Base-by-base conservation (phyloP, 495 filamentous ascomycete species). In the Hypomontagnella submonticulosa region DNA sequence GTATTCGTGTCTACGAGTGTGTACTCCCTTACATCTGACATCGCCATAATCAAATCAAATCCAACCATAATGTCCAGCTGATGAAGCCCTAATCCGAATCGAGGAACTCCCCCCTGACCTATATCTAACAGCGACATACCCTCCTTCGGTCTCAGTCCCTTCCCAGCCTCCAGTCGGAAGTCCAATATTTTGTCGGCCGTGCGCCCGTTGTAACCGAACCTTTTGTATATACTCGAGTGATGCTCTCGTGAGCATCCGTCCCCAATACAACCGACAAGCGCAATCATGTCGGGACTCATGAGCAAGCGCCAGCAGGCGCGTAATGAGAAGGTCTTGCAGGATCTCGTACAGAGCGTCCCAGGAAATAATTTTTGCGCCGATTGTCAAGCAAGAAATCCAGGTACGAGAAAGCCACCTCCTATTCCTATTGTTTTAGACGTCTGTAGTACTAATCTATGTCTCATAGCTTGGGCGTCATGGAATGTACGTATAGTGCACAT, bases 271-370 rank as follows among this genome's bases (percentile, higher is more conserved):
- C 9, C 15, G n/a, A 33, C 40, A 41, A 58, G 53, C 71, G 65
- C 70, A 70, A 73, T 42, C 63, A 85, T 85, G 83, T 75, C 83
- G 23, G 76, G 73, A 44, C 71, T 79, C 23, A 67, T 84, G 63
- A 97, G 86, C 82, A 99, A 98, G 85, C 93, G 95, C 73, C 90
- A 97, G 79, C 93, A 96, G 83, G 90, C 89, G 84, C 93, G 95
- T 80, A 97, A 98, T 77, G 95, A 99, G 83, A 91, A 89, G 72
- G 80, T 87, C 27, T 82, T 99, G 67, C 92, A 97, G 73, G 95
- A 98, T 33, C 85, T 99, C 61, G 89, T 97, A 75, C 90, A 90
- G 57, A 86, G 77, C 11, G 90, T 97, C 40, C 87, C 92, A 38
- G 95, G 95, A 40, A 99, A 99, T 83, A 92, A 96, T 76, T 79